These are phyloP conservation scores for Talaromyces proteolyticus DNA, from an alignment of 495 filamentous ascomycete genomes.

Conservation along the genomic window DNA sequence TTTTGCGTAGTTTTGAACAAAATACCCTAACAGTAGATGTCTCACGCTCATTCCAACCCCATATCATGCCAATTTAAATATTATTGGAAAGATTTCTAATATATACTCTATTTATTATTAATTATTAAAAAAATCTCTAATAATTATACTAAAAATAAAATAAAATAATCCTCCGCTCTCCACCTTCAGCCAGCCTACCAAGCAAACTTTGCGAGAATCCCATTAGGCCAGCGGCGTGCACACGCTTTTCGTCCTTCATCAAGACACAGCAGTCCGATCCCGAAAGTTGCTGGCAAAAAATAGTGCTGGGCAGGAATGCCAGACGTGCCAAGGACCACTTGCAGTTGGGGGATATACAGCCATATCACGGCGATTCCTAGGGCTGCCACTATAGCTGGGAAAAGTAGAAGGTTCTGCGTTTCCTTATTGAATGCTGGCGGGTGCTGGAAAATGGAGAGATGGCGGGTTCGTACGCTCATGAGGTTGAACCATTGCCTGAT, in stretches of 20 bases:
- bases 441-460: slow-evolving; percentile 43
- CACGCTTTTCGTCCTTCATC: slow-evolving; percentile 43
- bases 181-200: too few species aligned
- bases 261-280: slow-evolving; percentile 40
- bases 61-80: too few species aligned
- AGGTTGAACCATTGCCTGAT: slow-evolving; percentile 47
- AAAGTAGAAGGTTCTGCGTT: slow-evolving; percentile 44
- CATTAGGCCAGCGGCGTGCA: slow-evolving; percentile 37
- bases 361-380: slow-evolving; percentile 49
- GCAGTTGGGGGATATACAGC: slow-evolving; percentile 43
- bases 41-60: too few species aligned
- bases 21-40: too few species aligned
- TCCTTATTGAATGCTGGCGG: slow-evolving; percentile 39
- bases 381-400: slow-evolving; percentile 33
- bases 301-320: slow-evolving; percentile 44
- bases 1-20: too few species aligned
- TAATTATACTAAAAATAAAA: too few species aligned
- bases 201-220: slow-evolving; percentile 33
- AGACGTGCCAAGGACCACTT: slow-evolving; percentile 40
- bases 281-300: slow-evolving; percentile 43
- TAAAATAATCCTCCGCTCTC: too few species aligned
- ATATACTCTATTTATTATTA: too few species aligned
- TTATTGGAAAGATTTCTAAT: too few species aligned
- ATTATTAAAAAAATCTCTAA: too few species aligned
- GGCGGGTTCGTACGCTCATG: slow-evolving; percentile 41